Evolutionary conservation across 805 yeast species (phyloP), one percentile per base, ranked within the genome.

Genomic region (Metschnikowia colocasiae): DNA sequence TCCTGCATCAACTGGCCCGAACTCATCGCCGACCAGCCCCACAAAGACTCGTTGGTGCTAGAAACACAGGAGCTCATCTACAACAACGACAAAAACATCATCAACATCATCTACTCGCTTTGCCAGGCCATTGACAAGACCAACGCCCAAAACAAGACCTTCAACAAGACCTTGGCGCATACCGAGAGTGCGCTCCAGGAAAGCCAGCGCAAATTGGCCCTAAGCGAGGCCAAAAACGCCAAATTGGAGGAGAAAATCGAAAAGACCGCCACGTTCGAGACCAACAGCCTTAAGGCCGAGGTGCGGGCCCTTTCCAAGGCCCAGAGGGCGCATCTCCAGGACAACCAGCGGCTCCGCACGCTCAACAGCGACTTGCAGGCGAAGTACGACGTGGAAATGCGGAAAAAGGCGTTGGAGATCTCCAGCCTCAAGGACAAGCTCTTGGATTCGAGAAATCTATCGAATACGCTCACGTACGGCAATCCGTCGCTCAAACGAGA

Each of bases 51-150:
- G 5, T 39, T 50, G 12, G 39, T 47, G n/a, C 50, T 68, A 34
- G 48, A 52, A 20, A 45, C 67, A 10, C 63, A 67, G 4, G 70
- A 67, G 13, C 43, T 45, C 12, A 38, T 68, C 19, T 72, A 66
- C 47, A 59, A 65, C 43, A 69, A 69, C 54, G 75, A 69, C 56
- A 65, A 66, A 44, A 64, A 65, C 47, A 50, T 58, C 27, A 67
- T 73, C 39, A 71, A 73, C 48, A 61, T 68, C 30, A 59, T 73
- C 1, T 68, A 70, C 51, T 62, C 71, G 10, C 60, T 62, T 27
- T 47, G 60, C 32, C 67, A 59, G 49, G 59, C 60, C 29, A 57
- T 64, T n/a, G 73, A 68, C 35, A 48, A 71, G 40, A 61, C 61
- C 49, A 59, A 70, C 22, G 53, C 47, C 12, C 74, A 67, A 45